Percentiles rank a stretch among this genome's conserved stretches.
Conservation (phyloP, 352 stramenopile genomes). For the Thraustotheca clavata region DNA sequence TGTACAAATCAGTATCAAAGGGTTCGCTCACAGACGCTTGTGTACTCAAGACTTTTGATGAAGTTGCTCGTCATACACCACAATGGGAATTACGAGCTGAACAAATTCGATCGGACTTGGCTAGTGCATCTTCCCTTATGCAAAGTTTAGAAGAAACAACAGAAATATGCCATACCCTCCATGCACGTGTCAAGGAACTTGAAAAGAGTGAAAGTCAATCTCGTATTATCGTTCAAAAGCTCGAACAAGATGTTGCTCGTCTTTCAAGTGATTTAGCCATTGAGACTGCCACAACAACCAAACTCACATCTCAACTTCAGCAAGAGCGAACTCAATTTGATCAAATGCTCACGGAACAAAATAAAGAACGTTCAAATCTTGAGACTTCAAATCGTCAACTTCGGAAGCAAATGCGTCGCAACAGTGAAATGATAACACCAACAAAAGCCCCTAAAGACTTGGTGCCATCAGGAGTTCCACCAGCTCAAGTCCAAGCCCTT, state of each 20-base stretch:
- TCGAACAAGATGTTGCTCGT: slow-evolving; percentile 62
- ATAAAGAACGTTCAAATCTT: slow-evolving; percentile 70
- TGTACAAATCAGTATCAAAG: slow-evolving; percentile 72
- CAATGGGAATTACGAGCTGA: slow-evolving; percentile 71
- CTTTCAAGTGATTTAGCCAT: slow-evolving; percentile 34
- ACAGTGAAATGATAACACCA: slow-evolving; percentile 30
- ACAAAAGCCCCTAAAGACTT: not conserved
- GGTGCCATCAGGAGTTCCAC: not conserved
- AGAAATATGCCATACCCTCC: slow-evolving; percentile 51
- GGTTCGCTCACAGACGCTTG: slow-evolving; percentile 69
- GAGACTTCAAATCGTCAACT: slow-evolving; percentile 65
- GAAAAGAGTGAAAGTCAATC: slow-evolving; percentile 66
- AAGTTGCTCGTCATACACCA: slow-evolving; percentile 29
- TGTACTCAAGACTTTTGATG: slow-evolving; percentile 25
- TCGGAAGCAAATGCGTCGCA: slow-evolving; percentile 69
- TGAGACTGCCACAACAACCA: slow-evolving; percentile 33
- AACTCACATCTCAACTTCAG: slow-evolving; percentile 47
- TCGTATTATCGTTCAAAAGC: slow-evolving; percentile 67
- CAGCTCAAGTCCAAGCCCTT: not conserved
- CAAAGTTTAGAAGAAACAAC: slow-evolving; percentile 51
- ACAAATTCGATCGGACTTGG: slow-evolving; percentile 55
- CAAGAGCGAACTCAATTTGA: slow-evolving; percentile 72
- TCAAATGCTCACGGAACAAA: slow-evolving; percentile 57
- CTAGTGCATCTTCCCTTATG: slow-evolving; percentile 52
- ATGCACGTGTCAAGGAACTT: slow-evolving; percentile 60